Evolutionary conservation across 148 eudicot species (phyloP).

Genomic region (Persicaria maculosa): DNA sequence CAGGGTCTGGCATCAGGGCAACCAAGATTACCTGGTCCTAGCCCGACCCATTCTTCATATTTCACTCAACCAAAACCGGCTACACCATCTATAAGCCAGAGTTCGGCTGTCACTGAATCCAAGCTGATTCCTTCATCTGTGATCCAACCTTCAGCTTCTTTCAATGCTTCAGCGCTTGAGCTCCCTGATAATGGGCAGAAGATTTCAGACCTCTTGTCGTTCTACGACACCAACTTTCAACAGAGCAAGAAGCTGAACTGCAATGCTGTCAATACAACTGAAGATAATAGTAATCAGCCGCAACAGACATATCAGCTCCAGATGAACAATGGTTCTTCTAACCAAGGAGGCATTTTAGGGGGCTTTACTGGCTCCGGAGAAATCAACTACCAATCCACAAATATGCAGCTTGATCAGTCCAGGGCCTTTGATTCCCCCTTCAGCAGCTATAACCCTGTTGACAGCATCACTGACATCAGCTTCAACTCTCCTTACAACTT

Average conservation of each 20-base stretch:
- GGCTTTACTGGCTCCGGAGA: neutral
- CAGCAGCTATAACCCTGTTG: neutral
- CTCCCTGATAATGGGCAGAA: conserved; percentile 43
- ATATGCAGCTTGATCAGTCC: conserved; percentile 7
- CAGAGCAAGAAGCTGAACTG: conserved; percentile 12
- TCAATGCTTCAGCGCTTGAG: conserved; percentile 17
- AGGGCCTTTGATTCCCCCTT: conserved; percentile 4
- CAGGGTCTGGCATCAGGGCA: neutral
- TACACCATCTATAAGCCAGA: neutral
- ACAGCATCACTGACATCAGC: neutral
- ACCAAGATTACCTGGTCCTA: neutral
- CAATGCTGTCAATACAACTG: neutral
- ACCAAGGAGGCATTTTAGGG: neutral
- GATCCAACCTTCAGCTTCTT: conserved; percentile 4
- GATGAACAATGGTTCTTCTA: neutral
- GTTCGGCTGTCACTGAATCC: neutral
- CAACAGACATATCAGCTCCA: neutral
- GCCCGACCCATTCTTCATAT: neutral
- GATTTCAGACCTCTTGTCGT: conserved; percentile 33
- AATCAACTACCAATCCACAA: neutral
- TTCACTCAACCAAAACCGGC: conserved; percentile 5
- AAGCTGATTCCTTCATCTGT: conserved; percentile 6
- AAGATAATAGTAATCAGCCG: neutral
- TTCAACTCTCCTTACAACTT: conserved; percentile 11
- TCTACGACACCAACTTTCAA: conserved; percentile 29